Evolutionary conservation across 2,329 filamentous ascomycete species (phyloP), one percentile per base, ranked within the genome.

Genomic region (Aspergillus fijiensis): DNA sequence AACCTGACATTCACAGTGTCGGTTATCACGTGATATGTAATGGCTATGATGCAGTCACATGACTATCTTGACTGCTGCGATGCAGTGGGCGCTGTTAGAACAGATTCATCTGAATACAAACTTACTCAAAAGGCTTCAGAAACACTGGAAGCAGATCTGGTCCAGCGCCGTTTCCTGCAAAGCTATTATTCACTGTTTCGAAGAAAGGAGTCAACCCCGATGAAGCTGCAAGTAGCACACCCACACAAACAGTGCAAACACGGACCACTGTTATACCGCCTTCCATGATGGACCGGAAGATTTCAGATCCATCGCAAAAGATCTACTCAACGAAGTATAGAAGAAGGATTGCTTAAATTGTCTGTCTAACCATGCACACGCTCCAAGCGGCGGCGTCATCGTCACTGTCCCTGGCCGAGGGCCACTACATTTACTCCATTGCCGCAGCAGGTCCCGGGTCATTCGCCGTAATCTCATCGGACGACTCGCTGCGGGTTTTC

Each of bases 361-460:
- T 16, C 16, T 45, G 39, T 45, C 35, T 23, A 49, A 55, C 31
- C 59, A 76, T 76, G 74, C 72, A 74, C 61, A 72, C 65, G 21
- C 72, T 77, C 61, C 69, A 67, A 60, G 58, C 70, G 29, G 70
- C 63, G 1, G 70, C 70, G 29, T 71, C 72, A 11, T 77, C 76
- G 10, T 73, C 74, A n/a, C 67, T 79, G 48, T 73, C 72, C 21
- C 70, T 79, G 1, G 72, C 77, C 1, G 56, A 71, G 42, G 72
- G 73, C 31, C 78, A 72, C 61, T 80, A 80, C 69, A 79, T 80
- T 63, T 80, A 80, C 65, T 71, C 72, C 10, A 69, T 80, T 54
- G 66, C 71, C 5, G 63, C 70, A 2, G 68, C 69, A 7, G 69
- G 69, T 14, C 63, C 67, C 25, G 67, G 66, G 25, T 66, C 68